A percentile compares a stretch with the other conserved stretches of the same genome.
These are phyloP conservation scores for Hyphodiscus sp. DNA, from an alignment of 2,329 filamentous ascomycete species.

Conservation along the genomic window DNA sequence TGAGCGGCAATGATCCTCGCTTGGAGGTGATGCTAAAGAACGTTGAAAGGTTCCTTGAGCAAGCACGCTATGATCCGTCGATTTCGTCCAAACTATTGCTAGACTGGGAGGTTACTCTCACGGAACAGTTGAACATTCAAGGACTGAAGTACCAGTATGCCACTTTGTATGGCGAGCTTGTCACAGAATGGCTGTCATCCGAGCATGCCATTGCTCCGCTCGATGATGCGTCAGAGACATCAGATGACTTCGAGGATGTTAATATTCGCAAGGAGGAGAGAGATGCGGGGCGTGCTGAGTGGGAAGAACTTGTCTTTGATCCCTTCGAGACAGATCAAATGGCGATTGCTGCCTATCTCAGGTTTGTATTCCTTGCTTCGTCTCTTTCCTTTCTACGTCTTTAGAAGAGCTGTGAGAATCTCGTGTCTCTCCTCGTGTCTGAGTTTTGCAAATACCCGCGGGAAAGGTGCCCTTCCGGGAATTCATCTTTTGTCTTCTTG, in stretches of 20 bases:
- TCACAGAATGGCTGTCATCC: constrained; percentile 46
- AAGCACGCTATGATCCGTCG: constrained; percentile 46
- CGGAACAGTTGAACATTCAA: constrained; percentile 41
- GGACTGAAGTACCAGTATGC: constrained; percentile 50
- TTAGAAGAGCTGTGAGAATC: too few species aligned
- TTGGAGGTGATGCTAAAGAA: constrained; percentile 31
- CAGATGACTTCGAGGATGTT: constrained; percentile 33
- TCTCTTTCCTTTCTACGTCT: too few species aligned
- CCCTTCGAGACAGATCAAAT: constrained; percentile 38
- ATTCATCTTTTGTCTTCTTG: too few species aligned
- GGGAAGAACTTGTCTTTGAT: constrained; percentile 51
- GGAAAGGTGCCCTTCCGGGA: too few species aligned
- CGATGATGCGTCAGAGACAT: constrained; percentile 4
- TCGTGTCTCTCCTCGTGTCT: too few species aligned
- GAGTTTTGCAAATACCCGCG: too few species aligned
- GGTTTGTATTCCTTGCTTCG: too few species aligned
- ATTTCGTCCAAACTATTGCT: constrained; percentile 40
- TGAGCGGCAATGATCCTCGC: constrained; percentile 12
- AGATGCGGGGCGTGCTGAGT: constrained; percentile 42
- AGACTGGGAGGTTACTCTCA: constrained; percentile 42
- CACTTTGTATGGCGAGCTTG: constrained; percentile 47
- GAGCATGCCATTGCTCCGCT: constrained; percentile 10
- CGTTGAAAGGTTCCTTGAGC: constrained; percentile 45
- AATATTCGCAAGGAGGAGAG: constrained; percentile 31
- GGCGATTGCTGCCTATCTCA: constrained; percentile 43